Base-by-base conservation (phyloP, 495 filamentous ascomycete species). In the Articulospora tetracladia region DNA sequence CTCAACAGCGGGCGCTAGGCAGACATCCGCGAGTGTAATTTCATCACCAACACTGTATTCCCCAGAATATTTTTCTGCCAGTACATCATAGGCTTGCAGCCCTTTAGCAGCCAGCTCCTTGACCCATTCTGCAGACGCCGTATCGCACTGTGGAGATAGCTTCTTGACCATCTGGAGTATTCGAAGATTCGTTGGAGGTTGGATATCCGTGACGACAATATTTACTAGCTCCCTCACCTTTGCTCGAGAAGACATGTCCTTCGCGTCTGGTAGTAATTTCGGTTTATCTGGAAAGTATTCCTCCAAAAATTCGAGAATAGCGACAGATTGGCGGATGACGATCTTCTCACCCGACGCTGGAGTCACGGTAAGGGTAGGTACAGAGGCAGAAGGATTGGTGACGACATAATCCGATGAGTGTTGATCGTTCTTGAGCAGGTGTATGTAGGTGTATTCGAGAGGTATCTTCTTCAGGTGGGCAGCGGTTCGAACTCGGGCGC, bases 241-340 rank as follows among this genome's bases (percentile, higher is more conserved):
- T 0, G 77, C 79, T 20, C 79, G 68, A 6, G 48, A 27, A 6
- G 60, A 54, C 0, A 74, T 66, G 39, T 78, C 64, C 0, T 64
- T 59, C 0, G 19, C 0, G 0, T 63, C 64, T 8, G 79, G 79
- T 0, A 82, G 73, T 13, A 81, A 65, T 48, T 22, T 62, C 34
- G 32, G 60, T 32, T 24, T 58, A 20, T 51, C 25, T 4, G 76
- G 72, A 65, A 68, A 74, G 19, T 67, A 66, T 57, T 83, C 80
- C 39, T 82, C 79, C 23, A 84, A 73, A 60, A 79, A 84, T 66
- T 83, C 77, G 12, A 84, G 74, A 11, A 76, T 76, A 1, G 81
- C 74, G 52, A 82, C 67, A 27, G 79, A 82, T 60, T 84, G 81
- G 17, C 72, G 73, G 32, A 84, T 77, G 23, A 64, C 70, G 17